Conservation (phyloP, 345 rosid species). For the Citrus reticulata region DNA sequence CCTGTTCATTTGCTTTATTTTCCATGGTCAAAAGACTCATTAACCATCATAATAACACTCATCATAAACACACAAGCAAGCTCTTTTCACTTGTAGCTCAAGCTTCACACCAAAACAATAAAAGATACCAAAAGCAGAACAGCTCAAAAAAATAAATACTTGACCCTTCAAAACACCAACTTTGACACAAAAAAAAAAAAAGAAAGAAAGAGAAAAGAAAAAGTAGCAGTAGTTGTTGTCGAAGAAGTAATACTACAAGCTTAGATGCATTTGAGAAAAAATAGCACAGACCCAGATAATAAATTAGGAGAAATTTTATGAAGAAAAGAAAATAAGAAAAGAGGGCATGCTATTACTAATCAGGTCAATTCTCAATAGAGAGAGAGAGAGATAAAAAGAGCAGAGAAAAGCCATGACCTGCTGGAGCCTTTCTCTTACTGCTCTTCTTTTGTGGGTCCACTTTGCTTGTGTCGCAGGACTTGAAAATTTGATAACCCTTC, state of each 20-base stretch:
- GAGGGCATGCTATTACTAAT: conserved; percentile 16
- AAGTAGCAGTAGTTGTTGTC: background rate
- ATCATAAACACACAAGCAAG: conserved; percentile 39
- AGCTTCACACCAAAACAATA: conserved; percentile 20
- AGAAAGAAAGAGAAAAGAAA: background rate
- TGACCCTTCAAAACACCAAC: conserved; percentile 31
- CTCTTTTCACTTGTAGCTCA: conserved; percentile 30
- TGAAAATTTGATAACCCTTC: conserved; percentile 1
- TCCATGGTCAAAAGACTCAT: conserved; percentile 44
- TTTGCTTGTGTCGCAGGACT: background rate
- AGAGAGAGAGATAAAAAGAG: conserved; percentile 4
- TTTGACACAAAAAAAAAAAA: background rate
- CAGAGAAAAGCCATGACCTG: conserved; percentile 32
- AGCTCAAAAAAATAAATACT: conserved; percentile 9
- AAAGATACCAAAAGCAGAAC: conserved; percentile 21
- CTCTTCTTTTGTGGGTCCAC: conserved; percentile 33
- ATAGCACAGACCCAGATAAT: conserved; percentile 18
- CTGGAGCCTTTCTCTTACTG: conserved; percentile 24
- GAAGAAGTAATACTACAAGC: conserved; percentile 9
- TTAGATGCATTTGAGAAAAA: conserved; percentile 15
- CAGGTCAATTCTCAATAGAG: background rate
- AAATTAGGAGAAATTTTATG: conserved; percentile 13
- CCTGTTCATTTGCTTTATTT: conserved; percentile 28
- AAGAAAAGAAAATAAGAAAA: background rate
- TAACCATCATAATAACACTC: conserved; percentile 27